Evolutionary conservation across 768 basidiomycete genomes (phyloP), one percentile per base, ranked within the genome.

Genomic region (Suillus decipiens): DNA sequence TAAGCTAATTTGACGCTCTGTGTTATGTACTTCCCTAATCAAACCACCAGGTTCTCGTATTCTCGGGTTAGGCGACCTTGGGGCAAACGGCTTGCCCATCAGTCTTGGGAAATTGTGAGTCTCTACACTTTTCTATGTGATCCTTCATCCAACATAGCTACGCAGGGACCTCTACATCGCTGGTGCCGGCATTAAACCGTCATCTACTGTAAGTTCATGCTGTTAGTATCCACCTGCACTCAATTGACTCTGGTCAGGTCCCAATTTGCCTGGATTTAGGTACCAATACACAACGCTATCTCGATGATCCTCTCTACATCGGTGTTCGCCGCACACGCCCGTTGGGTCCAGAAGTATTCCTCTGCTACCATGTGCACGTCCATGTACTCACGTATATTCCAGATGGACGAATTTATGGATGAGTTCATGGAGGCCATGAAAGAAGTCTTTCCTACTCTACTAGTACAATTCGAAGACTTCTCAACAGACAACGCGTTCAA

Each of bases 381-480:
- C 33, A 36, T 24, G 15, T 17, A 33, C 22, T 63, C 14, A 62
- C 17, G 15, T 12, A 12, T 48, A 10, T 71, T 57, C 57, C 64
- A 88, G 86, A 88, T 89, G 81, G 85, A 87, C 48, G 86, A 76
- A 42, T 91, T 92, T 76, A 87, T 92, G 85, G 84, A 88, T 60
- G 86, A 88, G 66, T 90, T 92, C 74, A 91, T 92, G 87, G 72
- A 77, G 17, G 86, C 88, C 10, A 86, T 89, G 80, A 73, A 76
- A 48, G 81, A 84, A 34, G 82, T 84, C 17, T 90, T 89, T 74
- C 90, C 90, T 8, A 76, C 84, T 5, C 76, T 88, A 56, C 77
- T 90, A 66, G 82, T 92, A n/a, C 89, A 91, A 63, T 90, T 88
- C 64, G 88, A 88, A 66, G 86, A 92, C 71, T 93, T 90, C 71